Evolutionary conservation across 441 rosid genomes (phyloP), one percentile per base, ranked within the genome.

Genomic region (Erodium texanum): DNA sequence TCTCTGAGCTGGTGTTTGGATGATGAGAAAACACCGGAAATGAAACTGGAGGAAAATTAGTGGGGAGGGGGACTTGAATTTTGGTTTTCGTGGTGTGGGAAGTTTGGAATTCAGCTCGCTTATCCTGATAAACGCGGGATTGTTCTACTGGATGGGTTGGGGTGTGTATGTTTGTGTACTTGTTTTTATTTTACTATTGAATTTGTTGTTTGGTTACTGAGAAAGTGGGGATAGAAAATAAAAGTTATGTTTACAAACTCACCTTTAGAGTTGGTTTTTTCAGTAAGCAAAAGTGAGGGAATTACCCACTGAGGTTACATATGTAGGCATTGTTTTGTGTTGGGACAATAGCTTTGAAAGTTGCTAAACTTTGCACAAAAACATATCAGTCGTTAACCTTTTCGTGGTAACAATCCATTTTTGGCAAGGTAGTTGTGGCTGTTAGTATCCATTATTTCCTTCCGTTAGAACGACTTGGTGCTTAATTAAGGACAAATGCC

Each of bases 1-100:
- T 5, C 52, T 24, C 67, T 14, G 22, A 43, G 43, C 61, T 67
- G 34, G 50, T 38, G 66, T 56, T 54, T 43, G 64, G 5, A n/a
- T 50, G 20, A 48, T n/a, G 10, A 48, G 56, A 48, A 48, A 48
- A n/a, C 56, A 15, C 18, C 5, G 56, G 56, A 48, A 14, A 48
- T 48, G 56, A 48, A 48, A 14, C 7, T 14, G 16, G 11, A 14
- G 56, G 19, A 14, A 48, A 48, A 2, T 48, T 7, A 14, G 16
- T 1, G 69, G 15, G 66, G 11, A 23, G 38, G 38, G 18, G 32
- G 18, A 3, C 23, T 11, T 48, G 63, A 12, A 61, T 67, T 72
- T 22, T 20, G 62, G 18, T 64, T 56, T 14, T 52, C n/a, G 5
- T n/a, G 27, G 36, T 8, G 7, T 7, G 6, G 6, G 12, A 63